phyloP scores from a whole-genome alignment of 176 grass and related monocot genomes.

The Sorghum bicolor region DNA sequence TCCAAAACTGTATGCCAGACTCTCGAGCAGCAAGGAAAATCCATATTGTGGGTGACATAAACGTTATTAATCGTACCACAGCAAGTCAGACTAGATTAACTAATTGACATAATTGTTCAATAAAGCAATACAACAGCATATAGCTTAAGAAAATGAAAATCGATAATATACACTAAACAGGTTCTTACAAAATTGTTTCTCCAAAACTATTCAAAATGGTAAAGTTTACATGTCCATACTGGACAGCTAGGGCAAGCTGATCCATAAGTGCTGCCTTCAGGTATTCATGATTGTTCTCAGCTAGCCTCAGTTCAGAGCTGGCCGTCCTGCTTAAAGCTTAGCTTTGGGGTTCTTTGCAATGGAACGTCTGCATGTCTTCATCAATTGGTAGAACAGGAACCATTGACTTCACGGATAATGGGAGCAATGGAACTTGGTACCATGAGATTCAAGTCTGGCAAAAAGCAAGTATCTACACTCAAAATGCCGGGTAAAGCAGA shows the following conservation, averaged over 20 bases:
- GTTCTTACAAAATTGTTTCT: constrained; percentile 41
- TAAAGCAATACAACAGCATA: constrained; percentile 18
- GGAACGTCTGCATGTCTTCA: background rate
- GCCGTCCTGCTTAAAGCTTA: constrained; percentile 19
- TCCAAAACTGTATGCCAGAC: background rate
- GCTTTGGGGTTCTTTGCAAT: background rate
- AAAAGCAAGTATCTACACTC: constrained; percentile 42
- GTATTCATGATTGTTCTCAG: constrained; percentile 2
- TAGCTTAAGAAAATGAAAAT: background rate
- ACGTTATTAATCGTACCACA: background rate
- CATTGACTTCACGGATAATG: background rate
- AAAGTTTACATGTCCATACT: constrained; percentile 28
- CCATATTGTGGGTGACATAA: background rate
- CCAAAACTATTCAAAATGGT: constrained; percentile 20
- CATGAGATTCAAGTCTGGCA: constrained; percentile 4
- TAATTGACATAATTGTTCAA: constrained; percentile 10
- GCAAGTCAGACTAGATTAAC: background rate
- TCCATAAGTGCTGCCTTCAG: background rate
- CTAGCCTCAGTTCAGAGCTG: constrained; percentile 18
- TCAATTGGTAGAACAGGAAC: constrained; percentile 4
- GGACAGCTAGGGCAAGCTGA: constrained; percentile 16
- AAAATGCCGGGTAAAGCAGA: constrained; percentile 49
- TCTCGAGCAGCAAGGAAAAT: background rate
- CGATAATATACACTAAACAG: constrained; percentile 9
- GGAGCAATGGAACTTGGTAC: background rate